Conservation (phyloP, 495 filamentous ascomycete species). For the Lasiosphaeria ovina region DNA sequence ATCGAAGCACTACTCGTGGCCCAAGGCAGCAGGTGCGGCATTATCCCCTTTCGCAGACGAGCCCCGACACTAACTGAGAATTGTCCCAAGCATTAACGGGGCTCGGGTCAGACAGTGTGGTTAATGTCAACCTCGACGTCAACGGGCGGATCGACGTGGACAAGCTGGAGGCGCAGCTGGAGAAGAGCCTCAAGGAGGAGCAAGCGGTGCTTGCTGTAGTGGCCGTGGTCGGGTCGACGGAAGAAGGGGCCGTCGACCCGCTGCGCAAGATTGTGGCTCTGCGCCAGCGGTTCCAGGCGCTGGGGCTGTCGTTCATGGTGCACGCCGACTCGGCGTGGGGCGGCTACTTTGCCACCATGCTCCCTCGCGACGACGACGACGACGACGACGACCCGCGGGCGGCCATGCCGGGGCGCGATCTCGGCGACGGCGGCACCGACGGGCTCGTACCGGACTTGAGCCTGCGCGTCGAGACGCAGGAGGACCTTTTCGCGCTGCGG, state of each 20-base stretch:
- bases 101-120: conserved; percentile 41
- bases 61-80: background rate
- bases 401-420: no score
- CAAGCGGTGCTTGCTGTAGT: conserved; percentile 32
- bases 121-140: conserved; percentile 38
- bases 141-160: conserved; percentile 37
- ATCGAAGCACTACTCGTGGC: conserved; percentile 51
- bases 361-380: conserved; percentile 27
- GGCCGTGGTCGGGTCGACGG: conserved; percentile 31
- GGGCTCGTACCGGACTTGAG: conserved; percentile 33
- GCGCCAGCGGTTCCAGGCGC: conserved; percentile 36
- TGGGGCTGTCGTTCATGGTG: conserved; percentile 43
- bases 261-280: conserved; percentile 37
- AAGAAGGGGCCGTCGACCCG: conserved; percentile 44
- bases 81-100: conserved; percentile 45
- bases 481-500: conserved; percentile 35
- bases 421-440: no score
- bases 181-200: conserved; percentile 29
- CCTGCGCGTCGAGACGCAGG: conserved; percentile 35
- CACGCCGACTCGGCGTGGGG: conserved; percentile 53
- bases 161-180: no score
- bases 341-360: conserved; percentile 49
- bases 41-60: no score
- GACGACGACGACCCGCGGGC: conserved; percentile 11
- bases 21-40: conserved; percentile 34